Base-by-base conservation (phyloP, 345 rosid species). In the Excoecaria cochinchinensis region DNA sequence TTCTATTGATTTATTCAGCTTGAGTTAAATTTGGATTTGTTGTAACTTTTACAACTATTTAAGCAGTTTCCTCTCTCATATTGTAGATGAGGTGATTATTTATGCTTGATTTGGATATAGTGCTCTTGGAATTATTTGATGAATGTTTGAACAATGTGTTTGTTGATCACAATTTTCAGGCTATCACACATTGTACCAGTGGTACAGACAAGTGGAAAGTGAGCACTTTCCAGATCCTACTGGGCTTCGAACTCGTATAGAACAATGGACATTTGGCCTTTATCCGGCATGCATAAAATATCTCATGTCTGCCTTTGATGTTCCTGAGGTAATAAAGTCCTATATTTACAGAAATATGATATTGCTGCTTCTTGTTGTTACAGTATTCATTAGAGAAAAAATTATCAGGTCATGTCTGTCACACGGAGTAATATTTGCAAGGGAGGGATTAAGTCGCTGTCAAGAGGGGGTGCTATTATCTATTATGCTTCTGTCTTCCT, bases 191-290 rank as follows among this genome's bases (percentile, higher is more conserved):
- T 85, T 95, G 76, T 95, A 91, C 69, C 90, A 93, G 89, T 95
- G 99, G 99, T 95, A 95, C 87, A 90, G 80, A 82, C 73, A 93
- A 38, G 95, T 95, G 80, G 99, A 95, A 82, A 91, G 79, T 31
- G 95, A 95, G 83, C 99, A 95, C 82, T 95, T 95, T 79, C 99
- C 99, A 0, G 99, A 95, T 84, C 99, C 99, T 68, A 93, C 97
- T 74, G 99, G 98, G 55, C 99, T 95, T 83, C 88, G 99, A 83
- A 84, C 91, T 39, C 94, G 99, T 69, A 89, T 95, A 1, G 99
- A 95, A 76, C 97, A 95, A 74, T 95, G 99, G 99, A 93, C 99
- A 24, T 88, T 87, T 85, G 99, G 99, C 72, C 91, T 95, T 38
- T 95, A 95, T 87, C 99, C 99, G 2, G 99, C 99, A 0, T 95